These are phyloP conservation scores for Aspergillus niger DNA, from an alignment of 2,329 filamentous ascomycete species.

Conservation along the genomic window DNA sequence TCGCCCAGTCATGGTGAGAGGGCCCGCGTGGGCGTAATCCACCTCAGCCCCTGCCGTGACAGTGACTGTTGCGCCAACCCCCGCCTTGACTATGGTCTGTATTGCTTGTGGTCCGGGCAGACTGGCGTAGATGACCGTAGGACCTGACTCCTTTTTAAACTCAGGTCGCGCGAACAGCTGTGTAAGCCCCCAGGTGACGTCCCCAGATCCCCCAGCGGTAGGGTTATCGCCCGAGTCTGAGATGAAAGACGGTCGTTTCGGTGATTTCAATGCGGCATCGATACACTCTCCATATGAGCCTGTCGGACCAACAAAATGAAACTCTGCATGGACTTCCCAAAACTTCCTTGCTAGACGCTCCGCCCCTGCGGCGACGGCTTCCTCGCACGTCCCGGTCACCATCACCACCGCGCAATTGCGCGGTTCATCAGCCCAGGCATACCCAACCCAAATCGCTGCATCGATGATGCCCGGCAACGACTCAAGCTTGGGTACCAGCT, in stretches of 20 bases:
- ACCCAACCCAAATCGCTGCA: slow-evolving; percentile 59
- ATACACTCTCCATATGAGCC: slow-evolving; percentile 52
- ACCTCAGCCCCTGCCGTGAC: slow-evolving; percentile 56
- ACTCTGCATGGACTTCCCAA: slow-evolving; percentile 51
- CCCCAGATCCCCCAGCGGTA: slow-evolving; percentile 57
- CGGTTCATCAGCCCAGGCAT: slow-evolving; percentile 59
- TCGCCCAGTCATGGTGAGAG: slow-evolving; percentile 54
- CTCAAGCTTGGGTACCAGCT: slow-evolving; percentile 49
- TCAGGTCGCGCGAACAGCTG: slow-evolving; percentile 50
- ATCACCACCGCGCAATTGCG: slow-evolving; percentile 54
- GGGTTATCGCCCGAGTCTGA: slow-evolving; percentile 60
- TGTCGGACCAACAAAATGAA: slow-evolving; percentile 56
- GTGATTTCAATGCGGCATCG: slow-evolving; percentile 46
- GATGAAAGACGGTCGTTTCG: slow-evolving; percentile 53
- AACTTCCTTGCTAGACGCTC: slow-evolving; percentile 51
- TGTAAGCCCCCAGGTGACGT: slow-evolving; percentile 56
- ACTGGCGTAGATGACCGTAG: slow-evolving; percentile 56
- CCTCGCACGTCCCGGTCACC: slow-evolving; percentile 54
- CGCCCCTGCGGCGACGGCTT: slow-evolving; percentile 43
- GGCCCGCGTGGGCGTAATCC: slow-evolving; percentile 52
- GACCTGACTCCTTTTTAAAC: slow-evolving; percentile 42
- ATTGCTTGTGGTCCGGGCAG: slow-evolving; percentile 53
- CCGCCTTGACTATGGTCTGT: slow-evolving; percentile 45
- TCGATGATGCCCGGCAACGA: slow-evolving; percentile 48
- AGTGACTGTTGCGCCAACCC: slow-evolving; percentile 51